These are phyloP conservation scores for Cinchona pubescens DNA, from an alignment of 257 asterid genomes.

Conservation along the genomic window DNA sequence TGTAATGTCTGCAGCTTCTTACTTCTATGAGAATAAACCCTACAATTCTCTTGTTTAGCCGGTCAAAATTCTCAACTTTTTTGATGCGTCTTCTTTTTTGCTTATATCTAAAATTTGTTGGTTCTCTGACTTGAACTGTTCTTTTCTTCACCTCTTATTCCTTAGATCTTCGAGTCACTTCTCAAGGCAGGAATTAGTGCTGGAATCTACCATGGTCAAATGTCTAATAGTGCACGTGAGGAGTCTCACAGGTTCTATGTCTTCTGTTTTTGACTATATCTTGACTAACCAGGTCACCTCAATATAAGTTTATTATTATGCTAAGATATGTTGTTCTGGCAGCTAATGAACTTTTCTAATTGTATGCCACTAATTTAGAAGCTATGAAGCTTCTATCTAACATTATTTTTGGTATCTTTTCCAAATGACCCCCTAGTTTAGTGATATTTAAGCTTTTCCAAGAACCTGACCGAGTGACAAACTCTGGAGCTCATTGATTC, in stretches of 20 bases:
- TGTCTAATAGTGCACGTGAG: conserved; percentile 81
- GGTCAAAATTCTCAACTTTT: background rate
- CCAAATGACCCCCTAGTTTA: background rate
- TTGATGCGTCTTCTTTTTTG: background rate
- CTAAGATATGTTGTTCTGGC: conserved; percentile 1
- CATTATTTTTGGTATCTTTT: background rate
- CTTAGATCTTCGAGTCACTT: conserved; percentile 59
- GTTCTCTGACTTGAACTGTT: background rate
- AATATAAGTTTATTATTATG: background rate
- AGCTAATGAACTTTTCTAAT: conserved; percentile 4
- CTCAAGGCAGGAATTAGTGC: conserved; percentile 55
- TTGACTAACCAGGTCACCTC: conserved; percentile 5
- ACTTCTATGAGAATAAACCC: background rate
- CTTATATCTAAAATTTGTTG: background rate
- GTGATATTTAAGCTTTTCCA: background rate
- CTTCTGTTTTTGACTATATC: conserved; percentile 8
- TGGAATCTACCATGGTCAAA: conserved; percentile 89
- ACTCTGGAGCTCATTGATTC: conserved; percentile 11
- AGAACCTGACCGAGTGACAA: background rate
- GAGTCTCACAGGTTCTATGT: conserved; percentile 67
- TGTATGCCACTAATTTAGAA: background rate
- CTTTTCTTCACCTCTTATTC: conserved; percentile 14
- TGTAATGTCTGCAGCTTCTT: conserved; percentile 36
- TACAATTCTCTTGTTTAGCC: background rate
- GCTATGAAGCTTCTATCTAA: background rate